These are phyloP conservation scores for Angophora floribunda DNA, from an alignment of 345 rosid genomes.

Conservation along the genomic window DNA sequence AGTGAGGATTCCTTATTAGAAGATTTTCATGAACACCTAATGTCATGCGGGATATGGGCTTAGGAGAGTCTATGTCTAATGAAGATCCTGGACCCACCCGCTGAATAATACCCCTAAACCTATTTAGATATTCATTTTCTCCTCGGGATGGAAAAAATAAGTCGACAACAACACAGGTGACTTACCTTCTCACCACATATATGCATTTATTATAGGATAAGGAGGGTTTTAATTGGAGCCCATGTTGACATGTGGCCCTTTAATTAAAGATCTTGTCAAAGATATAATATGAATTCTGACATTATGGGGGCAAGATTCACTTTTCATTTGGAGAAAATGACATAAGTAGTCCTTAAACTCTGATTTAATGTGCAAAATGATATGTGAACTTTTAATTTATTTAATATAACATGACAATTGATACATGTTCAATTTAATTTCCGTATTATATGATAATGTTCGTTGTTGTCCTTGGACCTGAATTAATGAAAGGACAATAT, in stretches of 20 bases:
- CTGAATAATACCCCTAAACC: too few relatives aligned
- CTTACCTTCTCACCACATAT: neutral
- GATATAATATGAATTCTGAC: neutral
- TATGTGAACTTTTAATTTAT: too few relatives aligned
- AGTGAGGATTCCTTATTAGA: too few relatives aligned
- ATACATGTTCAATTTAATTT: neutral
- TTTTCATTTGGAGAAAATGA: neutral
- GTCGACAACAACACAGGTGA: neutral
- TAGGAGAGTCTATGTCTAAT: too few relatives aligned
- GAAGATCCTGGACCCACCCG: too few relatives aligned
- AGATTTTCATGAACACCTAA: too few relatives aligned
- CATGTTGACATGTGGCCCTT: neutral
- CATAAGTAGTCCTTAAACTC: neutral
- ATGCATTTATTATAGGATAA: neutral
- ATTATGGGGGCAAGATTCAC: neutral
- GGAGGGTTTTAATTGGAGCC: neutral
- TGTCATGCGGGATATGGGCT: too few relatives aligned
- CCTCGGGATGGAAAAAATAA: too few relatives aligned
- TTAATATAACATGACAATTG: fast-evolving
- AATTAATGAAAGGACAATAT: too few relatives aligned
- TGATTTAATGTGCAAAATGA: too few relatives aligned
- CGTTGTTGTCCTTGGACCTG: neutral
- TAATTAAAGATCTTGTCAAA: neutral
- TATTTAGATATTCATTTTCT: too few relatives aligned
- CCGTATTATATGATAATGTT: neutral